Evolutionary conservation across 1,284 basidiomycete species (phyloP).

Genomic region (Leccinum solheimii): DNA sequence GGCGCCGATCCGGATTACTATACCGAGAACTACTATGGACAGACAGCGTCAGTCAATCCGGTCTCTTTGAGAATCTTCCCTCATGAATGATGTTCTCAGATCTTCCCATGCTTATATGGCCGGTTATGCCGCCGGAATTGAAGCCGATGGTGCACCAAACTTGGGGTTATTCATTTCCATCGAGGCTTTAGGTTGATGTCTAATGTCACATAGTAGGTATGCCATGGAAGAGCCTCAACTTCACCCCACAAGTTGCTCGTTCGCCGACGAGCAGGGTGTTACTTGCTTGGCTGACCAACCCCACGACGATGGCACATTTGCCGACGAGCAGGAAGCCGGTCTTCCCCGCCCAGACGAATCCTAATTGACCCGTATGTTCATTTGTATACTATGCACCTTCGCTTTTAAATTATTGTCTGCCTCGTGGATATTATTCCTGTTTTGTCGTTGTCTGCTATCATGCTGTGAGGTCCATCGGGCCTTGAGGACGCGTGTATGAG

Average conservation of each 20-base stretch:
- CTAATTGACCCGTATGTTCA: constrained; percentile 3
- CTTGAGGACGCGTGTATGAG: constrained; percentile 5
- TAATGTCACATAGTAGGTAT: constrained; percentile 22
- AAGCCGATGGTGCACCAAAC: constrained; percentile 7
- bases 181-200: constrained; percentile 10
- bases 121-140: constrained; percentile 2
- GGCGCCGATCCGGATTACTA: constrained; percentile 4
- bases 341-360: constrained; percentile 4
- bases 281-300: not conserved
- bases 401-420: constrained; percentile 1
- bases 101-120: constrained; percentile 8
- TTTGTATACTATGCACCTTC: constrained; percentile 6
- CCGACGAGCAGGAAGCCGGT: constrained; percentile 6
- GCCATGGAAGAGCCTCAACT: constrained; percentile 2
- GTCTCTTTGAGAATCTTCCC: not conserved
- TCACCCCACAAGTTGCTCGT: not conserved
- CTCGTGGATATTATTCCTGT: not conserved
- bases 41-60: constrained; percentile 16
- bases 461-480: constrained; percentile 3
- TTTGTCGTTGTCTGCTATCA: constrained; percentile 1
- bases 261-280: constrained; percentile 8
- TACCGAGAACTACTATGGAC: constrained; percentile 10
- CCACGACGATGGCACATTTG: not conserved
- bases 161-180: constrained; percentile 20
- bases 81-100: constrained; percentile 13